Conservation (phyloP, 2,329 filamentous ascomycete species). For the Aspergillus sp. region DNA sequence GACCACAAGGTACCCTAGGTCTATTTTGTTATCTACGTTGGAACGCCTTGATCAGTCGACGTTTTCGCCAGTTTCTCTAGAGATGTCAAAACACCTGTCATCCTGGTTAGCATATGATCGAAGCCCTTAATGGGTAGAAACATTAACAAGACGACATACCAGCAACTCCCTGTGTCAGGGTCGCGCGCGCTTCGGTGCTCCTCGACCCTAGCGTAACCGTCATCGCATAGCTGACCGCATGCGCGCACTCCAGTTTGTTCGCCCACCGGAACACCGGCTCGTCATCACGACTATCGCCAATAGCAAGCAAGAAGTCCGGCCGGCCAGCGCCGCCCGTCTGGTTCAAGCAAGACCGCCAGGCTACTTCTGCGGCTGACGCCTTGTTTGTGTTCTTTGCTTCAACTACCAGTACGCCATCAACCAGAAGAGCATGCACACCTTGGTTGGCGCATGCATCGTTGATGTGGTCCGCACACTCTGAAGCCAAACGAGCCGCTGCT, state of each 20-base stretch:
- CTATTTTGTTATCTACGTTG: neutral
- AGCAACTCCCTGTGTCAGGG: slow-evolving; percentile 86
- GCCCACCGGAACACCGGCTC: slow-evolving; percentile 95
- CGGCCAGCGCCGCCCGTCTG: slow-evolving; percentile 39
- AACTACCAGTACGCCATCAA: slow-evolving; percentile 78
- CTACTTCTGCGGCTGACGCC: slow-evolving; percentile 72
- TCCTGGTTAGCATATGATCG: neutral
- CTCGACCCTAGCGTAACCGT: slow-evolving; percentile 84
- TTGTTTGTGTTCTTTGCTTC: slow-evolving; percentile 88
- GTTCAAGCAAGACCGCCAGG: slow-evolving; percentile 66
- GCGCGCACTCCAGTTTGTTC: slow-evolving; percentile 66
- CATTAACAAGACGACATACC: slow-evolving; percentile 56
- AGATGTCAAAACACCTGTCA: slow-evolving; percentile 51
- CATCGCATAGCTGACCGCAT: slow-evolving; percentile 66
- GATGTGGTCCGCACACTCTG: slow-evolving; percentile 90
- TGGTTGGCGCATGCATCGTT: slow-evolving; percentile 88
- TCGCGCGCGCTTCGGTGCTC: slow-evolving; percentile 83
- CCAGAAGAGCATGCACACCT: slow-evolving; percentile 77
- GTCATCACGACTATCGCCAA: slow-evolving; percentile 89
- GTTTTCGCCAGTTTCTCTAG: slow-evolving; percentile 51
- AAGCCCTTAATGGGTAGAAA: neutral
- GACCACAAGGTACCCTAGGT: neutral
- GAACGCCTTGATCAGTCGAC: slow-evolving; percentile 12
- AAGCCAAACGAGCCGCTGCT: slow-evolving; percentile 73
- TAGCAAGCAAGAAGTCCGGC: slow-evolving; percentile 83